A percentile compares a stretch with the other conserved stretches of the same genome.
Conservation (phyloP, 352 stramenopile species). For the Globisporangium cederbergense region DNA sequence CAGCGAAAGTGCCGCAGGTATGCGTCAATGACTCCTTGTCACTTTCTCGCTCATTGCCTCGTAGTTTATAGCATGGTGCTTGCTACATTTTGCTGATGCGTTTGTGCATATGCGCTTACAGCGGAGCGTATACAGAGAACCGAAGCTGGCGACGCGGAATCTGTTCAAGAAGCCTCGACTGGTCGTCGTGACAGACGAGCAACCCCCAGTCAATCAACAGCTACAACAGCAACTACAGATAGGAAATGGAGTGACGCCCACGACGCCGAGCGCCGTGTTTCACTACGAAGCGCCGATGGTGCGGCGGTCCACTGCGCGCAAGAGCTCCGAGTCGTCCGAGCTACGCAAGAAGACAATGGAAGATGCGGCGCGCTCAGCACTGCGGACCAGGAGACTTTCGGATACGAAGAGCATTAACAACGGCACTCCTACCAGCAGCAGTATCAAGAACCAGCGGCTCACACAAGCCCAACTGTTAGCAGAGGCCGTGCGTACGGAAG, state of each 20-base stretch:
- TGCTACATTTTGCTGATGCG: neutral
- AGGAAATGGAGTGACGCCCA: neutral
- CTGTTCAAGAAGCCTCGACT: slow-evolving; percentile 18
- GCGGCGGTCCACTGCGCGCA: slow-evolving; percentile 53
- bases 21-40: neutral
- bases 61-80: neutral
- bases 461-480: slow-evolving; percentile 67
- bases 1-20: slow-evolving; percentile 20
- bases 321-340: slow-evolving; percentile 59
- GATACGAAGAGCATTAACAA: slow-evolving; percentile 1
- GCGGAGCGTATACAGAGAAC: slow-evolving; percentile 26
- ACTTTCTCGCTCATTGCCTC: neutral
- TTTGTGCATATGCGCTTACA: neutral
- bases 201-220: neutral
- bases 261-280: slow-evolving; percentile 8
- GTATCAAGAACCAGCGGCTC: slow-evolving; percentile 27
- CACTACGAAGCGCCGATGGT: slow-evolving; percentile 42
- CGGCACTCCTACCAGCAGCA: slow-evolving; percentile 18
- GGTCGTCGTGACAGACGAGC: neutral
- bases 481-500: slow-evolving; percentile 74
- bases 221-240: neutral
- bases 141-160: slow-evolving; percentile 15
- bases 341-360: slow-evolving; percentile 49
- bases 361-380: slow-evolving; percentile 43
- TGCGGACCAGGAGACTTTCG: slow-evolving; percentile 21